Conservation (phyloP, 495 filamentous ascomycete species). For the Corynascus novoguineensis region DNA sequence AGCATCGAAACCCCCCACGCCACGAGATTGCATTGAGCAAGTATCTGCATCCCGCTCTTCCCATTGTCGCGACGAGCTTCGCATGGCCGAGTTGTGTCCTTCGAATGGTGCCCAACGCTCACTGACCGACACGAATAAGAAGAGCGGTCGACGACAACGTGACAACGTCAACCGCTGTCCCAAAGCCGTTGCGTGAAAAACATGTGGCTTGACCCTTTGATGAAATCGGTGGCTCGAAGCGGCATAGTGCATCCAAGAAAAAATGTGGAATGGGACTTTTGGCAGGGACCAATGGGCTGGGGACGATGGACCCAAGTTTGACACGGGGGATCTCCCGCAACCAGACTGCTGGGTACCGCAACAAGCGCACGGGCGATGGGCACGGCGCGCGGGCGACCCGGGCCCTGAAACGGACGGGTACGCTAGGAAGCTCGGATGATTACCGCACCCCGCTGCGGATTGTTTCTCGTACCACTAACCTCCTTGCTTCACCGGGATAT, state of each 20-base stretch:
- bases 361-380: neutral
- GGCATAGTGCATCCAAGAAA: neutral
- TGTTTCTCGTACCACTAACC: too few relatives aligned
- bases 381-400: too few relatives aligned
- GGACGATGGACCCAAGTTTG: neutral
- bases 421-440: too few relatives aligned
- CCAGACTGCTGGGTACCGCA: constrained; percentile 1
- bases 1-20: neutral
- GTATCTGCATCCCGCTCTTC: neutral
- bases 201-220: neutral
- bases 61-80: neutral
- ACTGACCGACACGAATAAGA: neutral
- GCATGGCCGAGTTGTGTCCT: neutral
- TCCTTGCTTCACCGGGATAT: too few relatives aligned
- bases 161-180: neutral
- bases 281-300: neutral
- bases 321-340: constrained; percentile 10
- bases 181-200: constrained; percentile 2
- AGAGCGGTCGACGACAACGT: neutral
- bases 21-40: neutral
- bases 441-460: too few relatives aligned
- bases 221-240: neutral
- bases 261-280: neutral
- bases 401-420: constrained; percentile 8
- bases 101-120: neutral